A percentile compares a stretch with the other conserved stretches of the same genome.
Evolutionary conservation across 371 early-diverging fungal species (phyloP).

Genomic region (Mortierella sp.): DNA sequence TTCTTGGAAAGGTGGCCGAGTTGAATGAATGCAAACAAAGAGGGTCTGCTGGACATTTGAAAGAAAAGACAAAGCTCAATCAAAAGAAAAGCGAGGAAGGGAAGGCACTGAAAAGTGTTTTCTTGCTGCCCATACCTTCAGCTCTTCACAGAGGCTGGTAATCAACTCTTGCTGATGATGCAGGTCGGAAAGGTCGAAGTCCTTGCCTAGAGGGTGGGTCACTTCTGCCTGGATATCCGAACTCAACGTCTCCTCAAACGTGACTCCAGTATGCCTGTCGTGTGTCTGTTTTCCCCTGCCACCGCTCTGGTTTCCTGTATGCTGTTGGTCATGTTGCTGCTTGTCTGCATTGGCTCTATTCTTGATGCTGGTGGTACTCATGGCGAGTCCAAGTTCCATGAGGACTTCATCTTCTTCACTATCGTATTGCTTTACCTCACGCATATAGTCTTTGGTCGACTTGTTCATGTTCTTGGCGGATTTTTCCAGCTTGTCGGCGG

Average conservation of each 20-base stretch:
- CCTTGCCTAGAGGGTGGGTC: constrained; percentile 15
- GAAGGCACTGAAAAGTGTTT: background rate
- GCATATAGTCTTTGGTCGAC: constrained; percentile 34
- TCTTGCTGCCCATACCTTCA: constrained; percentile 34
- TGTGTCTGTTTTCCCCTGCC: constrained; percentile 12
- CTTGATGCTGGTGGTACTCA: constrained; percentile 17
- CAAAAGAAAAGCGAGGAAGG: background rate
- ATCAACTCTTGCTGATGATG: constrained; percentile 28
- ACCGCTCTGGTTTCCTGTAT: constrained; percentile 7
- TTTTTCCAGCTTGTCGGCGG: constrained; percentile 20
- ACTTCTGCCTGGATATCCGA: constrained; percentile 39
- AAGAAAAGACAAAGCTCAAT: background rate
- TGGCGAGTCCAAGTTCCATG: constrained; percentile 36
- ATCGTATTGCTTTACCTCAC: constrained; percentile 50
- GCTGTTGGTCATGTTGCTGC: background rate
- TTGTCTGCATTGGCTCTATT: background rate
- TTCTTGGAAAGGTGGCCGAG: background rate
- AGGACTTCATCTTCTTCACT: constrained; percentile 36
- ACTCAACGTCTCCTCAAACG: constrained; percentile 37
- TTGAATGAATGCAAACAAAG: background rate
- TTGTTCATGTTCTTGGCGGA: constrained; percentile 18
- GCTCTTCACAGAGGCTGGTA: constrained; percentile 38
- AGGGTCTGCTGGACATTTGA: background rate
- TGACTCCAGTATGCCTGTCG: background rate
- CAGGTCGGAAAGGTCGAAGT: background rate